Conservation (phyloP, 2,329 filamentous ascomycete species). For the Xylaria sp. region DNA sequence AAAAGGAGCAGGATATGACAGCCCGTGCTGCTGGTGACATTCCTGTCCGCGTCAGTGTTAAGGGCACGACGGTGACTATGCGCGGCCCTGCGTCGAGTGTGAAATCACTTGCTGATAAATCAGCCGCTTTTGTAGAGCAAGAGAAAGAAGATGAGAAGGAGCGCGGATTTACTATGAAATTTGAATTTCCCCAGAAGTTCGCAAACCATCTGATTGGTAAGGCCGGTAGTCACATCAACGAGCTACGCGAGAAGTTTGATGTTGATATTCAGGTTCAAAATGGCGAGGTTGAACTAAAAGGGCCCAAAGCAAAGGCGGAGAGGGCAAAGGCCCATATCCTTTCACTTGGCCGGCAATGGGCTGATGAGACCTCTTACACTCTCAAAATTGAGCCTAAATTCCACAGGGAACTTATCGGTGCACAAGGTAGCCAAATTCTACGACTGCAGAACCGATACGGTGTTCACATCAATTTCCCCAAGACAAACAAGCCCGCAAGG, state of each 20-base stretch:
- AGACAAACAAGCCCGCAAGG: conserved; percentile 63
- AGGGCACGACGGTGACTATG: conserved; percentile 69
- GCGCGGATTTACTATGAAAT: conserved; percentile 82
- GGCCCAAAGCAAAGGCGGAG: conserved; percentile 92
- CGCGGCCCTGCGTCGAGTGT: conserved; percentile 79
- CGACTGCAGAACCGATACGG: conserved; percentile 90
- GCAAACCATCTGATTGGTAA: conserved; percentile 83
- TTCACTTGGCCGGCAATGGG: conserved; percentile 78
- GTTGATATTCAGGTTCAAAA: conserved; percentile 88
- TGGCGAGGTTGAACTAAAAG: conserved; percentile 93
- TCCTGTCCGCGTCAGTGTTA: conserved; percentile 63
- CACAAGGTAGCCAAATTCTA: conserved; percentile 86
- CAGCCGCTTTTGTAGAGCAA: conserved; percentile 80
- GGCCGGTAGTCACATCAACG: conserved; percentile 69
- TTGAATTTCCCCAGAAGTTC: conserved; percentile 94
- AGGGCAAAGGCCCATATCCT: conserved; percentile 82
- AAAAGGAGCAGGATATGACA: conserved; percentile 62
- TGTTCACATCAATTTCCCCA: conserved; percentile 91
- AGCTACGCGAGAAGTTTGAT: conserved; percentile 70
- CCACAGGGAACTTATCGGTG: conserved; percentile 91
- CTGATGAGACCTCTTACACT: conserved; percentile 86
- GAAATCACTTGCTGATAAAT: conserved; percentile 72
- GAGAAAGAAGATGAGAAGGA: conserved; percentile 94
- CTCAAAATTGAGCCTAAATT: conserved; percentile 93
- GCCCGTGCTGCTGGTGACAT: conserved; percentile 62